Conservation (phyloP, 2,329 filamentous ascomycete genomes). For the Arthrobotrys entomopaga region DNA sequence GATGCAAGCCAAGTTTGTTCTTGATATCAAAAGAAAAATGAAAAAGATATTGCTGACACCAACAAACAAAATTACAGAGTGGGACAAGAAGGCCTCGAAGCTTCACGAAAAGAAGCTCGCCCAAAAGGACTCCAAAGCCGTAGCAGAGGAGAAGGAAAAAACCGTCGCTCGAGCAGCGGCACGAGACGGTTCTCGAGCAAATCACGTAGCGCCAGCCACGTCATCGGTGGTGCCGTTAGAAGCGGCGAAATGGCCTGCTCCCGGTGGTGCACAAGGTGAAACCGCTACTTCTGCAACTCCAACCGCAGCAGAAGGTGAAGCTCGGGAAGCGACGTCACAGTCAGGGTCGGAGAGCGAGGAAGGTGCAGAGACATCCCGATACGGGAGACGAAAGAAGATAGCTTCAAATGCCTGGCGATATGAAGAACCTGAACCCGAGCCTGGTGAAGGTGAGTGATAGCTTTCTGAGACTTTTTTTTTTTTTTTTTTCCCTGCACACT, state of each 20-base stretch:
- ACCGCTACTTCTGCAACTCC: conserved; percentile 45
- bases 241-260: conserved; percentile 44
- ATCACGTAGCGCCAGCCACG: conserved; percentile 42
- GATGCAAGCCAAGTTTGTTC: not conserved
- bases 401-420: conserved; percentile 69
- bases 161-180: conserved; percentile 51
- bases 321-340: conserved; percentile 51
- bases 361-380: conserved; percentile 50
- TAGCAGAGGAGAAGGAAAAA: conserved; percentile 57
- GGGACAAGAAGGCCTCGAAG: conserved; percentile 59
- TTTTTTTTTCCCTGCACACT: too few species aligned
- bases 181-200: conserved; percentile 44
- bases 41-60: not conserved
- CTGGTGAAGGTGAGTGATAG: conserved; percentile 65
- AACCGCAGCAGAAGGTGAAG: conserved; percentile 47
- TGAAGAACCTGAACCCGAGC: conserved; percentile 71
- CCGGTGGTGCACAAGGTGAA: conserved; percentile 42
- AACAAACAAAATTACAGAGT: conserved; percentile 55
- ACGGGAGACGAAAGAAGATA: conserved; percentile 55
- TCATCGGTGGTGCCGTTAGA: conserved; percentile 52
- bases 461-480: conserved; percentile 34
- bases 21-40: conserved; percentile 5
- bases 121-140: conserved; percentile 52
- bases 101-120: conserved; percentile 58
- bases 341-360: conserved; percentile 42